phyloP scores from a whole-genome alignment of 805 yeast genomes.

The Wickerhamiella spandovensis region DNA sequence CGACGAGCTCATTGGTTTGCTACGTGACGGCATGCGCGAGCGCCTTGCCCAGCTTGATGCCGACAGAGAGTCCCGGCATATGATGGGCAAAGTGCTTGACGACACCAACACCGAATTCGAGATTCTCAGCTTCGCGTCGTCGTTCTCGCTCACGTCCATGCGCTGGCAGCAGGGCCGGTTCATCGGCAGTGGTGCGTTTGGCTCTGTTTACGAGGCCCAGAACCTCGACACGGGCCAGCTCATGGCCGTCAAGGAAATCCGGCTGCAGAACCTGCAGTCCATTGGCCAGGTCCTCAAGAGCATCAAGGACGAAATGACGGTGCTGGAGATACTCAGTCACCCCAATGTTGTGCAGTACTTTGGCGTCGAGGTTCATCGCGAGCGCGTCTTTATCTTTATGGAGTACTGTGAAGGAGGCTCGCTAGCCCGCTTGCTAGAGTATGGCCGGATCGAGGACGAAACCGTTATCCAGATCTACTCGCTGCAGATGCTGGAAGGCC shows the following conservation, averaged over 20 bases:
- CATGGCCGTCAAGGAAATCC: conserved; percentile 92
- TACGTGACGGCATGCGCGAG: conserved; percentile 54
- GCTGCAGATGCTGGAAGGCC: conserved; percentile 84
- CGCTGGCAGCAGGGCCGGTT: conserved; percentile 95
- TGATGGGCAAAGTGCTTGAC: conserved; percentile 82
- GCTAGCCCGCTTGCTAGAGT: conserved; percentile 65
- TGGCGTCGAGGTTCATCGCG: conserved; percentile 96
- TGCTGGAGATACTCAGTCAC: conserved; percentile 84
- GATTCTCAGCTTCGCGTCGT: conserved; percentile 71
- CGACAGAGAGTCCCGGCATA: conserved; percentile 34
- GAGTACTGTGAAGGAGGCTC: conserved; percentile 97
- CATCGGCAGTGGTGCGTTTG: conserved; percentile 93
- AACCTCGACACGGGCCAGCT: conserved; percentile 91
- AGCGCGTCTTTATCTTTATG: conserved; percentile 90
- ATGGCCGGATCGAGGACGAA: conserved; percentile 93
- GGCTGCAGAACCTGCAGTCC: conserved; percentile 77
- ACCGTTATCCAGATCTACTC: conserved; percentile 82
- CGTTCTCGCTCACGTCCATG: conserved; percentile 78
- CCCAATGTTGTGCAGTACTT: conserved; percentile 93
- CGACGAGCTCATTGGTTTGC: conserved; percentile 39
- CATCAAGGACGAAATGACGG: conserved; percentile 93
- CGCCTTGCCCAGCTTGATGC: conserved; percentile 54
- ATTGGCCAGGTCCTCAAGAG: conserved; percentile 74
- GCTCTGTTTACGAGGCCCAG: conserved; percentile 82
- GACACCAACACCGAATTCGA: conserved; percentile 79